Percentiles rank a stretch among this genome's conserved stretches.
Evolutionary conservation across 768 basidiomycete genomes (phyloP).

Genomic region (Tulasnella sp.): DNA sequence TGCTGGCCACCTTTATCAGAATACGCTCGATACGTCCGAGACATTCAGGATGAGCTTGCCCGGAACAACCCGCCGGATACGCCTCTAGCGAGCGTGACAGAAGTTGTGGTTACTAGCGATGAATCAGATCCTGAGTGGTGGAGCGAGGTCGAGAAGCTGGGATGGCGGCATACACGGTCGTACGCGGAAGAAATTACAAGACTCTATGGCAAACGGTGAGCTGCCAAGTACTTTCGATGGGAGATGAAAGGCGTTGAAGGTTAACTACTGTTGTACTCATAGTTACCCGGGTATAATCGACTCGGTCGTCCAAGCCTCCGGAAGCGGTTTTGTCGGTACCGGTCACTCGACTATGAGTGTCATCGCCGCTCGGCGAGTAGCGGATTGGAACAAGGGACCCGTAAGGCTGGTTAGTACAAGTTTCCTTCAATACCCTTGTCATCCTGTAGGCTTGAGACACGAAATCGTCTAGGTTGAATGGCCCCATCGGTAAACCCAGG

Average conservation of each 20-base stretch:
- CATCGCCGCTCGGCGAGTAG: constrained; percentile 3
- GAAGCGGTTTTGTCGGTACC: constrained; percentile 13
- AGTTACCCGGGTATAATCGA: not conserved
- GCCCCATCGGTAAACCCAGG: no score
- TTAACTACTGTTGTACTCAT: not conserved
- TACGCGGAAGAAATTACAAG: not conserved
- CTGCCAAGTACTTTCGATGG: no score
- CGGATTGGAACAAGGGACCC: constrained; percentile 12
- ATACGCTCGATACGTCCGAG: not conserved
- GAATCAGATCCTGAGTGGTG: not conserved
- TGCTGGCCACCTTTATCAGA: not conserved
- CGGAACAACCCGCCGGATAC: not conserved
- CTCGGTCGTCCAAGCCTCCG: constrained; percentile 3
- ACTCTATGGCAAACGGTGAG: not conserved
- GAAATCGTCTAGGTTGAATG: no score
- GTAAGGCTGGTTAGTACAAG: no score
- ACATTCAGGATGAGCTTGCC: not conserved
- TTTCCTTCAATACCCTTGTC: no score
- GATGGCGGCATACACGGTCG: not conserved
- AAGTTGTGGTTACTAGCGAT: not conserved
- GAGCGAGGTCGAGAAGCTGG: not conserved
- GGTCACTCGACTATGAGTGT: constrained; percentile 15
- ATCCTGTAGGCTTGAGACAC: no score
- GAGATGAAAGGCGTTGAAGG: not conserved
- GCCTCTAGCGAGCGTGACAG: not conserved